These are phyloP conservation scores for Solanum piurae DNA, from an alignment of 257 asterid species.

Conservation along the genomic window DNA sequence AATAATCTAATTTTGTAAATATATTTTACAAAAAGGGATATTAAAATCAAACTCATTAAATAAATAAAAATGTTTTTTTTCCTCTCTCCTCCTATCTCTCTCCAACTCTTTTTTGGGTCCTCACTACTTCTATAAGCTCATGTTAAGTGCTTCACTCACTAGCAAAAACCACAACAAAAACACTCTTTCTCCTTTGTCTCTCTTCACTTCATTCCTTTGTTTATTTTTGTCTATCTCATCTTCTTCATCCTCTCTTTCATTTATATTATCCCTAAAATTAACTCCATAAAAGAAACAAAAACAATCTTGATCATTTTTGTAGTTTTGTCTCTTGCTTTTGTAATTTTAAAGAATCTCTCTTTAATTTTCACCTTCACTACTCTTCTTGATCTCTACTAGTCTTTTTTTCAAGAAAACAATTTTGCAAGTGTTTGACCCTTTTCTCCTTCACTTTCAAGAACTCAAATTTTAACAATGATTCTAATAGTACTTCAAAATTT, in stretches of 20 bases:
- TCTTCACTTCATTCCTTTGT: not conserved
- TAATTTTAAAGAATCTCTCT: not conserved
- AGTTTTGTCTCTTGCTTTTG: conserved; percentile 2
- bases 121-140: conserved; percentile 62
- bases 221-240: not conserved
- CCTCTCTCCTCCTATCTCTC: not conserved
- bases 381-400: not conserved
- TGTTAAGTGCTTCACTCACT: conserved; percentile 61
- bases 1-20: too few species aligned
- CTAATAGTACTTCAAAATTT: not conserved
- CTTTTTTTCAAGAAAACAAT: conserved; percentile 14
- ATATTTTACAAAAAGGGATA: not conserved
- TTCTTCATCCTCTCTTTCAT: conserved; percentile 6
- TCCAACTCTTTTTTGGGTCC: conserved; percentile 23
- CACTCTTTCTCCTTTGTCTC: conserved; percentile 13
- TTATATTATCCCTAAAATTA: not conserved
- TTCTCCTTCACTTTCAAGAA: not conserved
- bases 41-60: not conserved
- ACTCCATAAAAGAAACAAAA: not conserved
- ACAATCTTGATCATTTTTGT: not conserved
- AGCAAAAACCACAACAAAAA: conserved; percentile 46
- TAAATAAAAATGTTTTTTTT: not conserved
- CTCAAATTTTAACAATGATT: not conserved
- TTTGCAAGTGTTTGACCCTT: conserved; percentile 8
- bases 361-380: not conserved